Evolutionary conservation across 371 early-diverging fungal genomes (phyloP).

Genomic region (Syncephalastrum racemosum): DNA sequence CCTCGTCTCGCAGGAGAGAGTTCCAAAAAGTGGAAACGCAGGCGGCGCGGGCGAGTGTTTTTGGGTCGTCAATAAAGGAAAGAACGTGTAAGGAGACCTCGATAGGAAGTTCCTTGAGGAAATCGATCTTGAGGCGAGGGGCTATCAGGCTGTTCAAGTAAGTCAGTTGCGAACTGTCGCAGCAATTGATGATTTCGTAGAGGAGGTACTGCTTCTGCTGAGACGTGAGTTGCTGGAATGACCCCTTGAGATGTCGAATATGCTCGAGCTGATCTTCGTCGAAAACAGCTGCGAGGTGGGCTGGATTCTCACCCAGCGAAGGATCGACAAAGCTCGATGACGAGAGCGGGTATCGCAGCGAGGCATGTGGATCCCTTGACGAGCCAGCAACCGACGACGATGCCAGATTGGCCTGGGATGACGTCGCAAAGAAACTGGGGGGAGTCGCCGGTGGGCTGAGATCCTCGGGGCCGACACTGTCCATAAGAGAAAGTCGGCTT

Average conservation of each 20-base stretch:
- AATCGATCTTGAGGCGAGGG: conserved; percentile 75
- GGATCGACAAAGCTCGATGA: conserved; percentile 14
- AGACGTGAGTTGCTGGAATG: conserved; percentile 43
- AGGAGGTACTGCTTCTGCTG: conserved; percentile 44
- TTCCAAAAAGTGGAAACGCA: conserved; percentile 80
- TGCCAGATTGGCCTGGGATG: conserved; percentile 11
- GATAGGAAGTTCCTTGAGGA: conserved; percentile 71
- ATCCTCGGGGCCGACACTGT: conserved; percentile 35
- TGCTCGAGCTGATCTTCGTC: conserved; percentile 39
- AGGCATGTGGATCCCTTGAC: too few species aligned
- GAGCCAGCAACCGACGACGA: too few species aligned
- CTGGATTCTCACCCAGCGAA: conserved; percentile 18
- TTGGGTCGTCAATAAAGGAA: conserved; percentile 65
- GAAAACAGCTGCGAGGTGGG: conserved; percentile 27
- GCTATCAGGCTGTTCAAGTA: conserved; percentile 57
- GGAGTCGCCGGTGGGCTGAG: conserved; percentile 52
- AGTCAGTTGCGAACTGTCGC: conserved; percentile 57
- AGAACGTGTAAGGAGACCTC: conserved; percentile 75
- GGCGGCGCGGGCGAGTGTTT: conserved; percentile 70
- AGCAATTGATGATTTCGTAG: conserved; percentile 55
- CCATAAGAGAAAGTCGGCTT: conserved; percentile 21
- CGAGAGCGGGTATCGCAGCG: too few species aligned
- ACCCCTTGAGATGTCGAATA: conserved; percentile 36
- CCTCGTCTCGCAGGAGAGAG: conserved; percentile 64
- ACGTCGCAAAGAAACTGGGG: conserved; percentile 32